Base-by-base conservation (phyloP, 176 grass and related monocot genomes). In the Bolboschoenus planiculmis region DNA sequence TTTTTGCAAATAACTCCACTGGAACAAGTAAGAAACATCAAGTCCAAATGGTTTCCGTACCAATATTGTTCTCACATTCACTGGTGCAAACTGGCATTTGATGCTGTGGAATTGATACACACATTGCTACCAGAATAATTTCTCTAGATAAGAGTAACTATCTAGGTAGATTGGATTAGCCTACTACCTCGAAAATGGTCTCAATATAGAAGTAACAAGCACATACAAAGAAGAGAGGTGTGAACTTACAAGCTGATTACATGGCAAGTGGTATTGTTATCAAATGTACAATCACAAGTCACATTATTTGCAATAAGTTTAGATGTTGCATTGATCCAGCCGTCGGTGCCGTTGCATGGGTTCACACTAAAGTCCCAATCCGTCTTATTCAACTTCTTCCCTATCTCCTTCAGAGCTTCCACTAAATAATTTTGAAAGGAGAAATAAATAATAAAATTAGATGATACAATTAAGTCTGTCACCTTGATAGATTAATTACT, bases 311-410 rank as follows among this genome's bases (percentile, higher is more conserved):
- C 10, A 58, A 75, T n/a, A 10, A 75, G 46, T 76, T 11, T 31
- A 2, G 13, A 24, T 7, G 90, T 64, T 13, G 5, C 68, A 31
- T 90, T 86, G 66, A 24, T 26, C 92, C 92, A 91, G 20, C 72
- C 83, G 86, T 67, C 84, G 70, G 85, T 82, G 10, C 68, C 55
- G 59, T 66, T 56, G 81, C 92, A 90, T 46, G 92, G 92, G 90
- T 92, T 67, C 55, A 94, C 81, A 77, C 59, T 94, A 81, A 94
- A 94, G 78, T 94, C 85, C 90, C 86, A 94, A 81, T 92, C 87
- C n/a, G 33, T 81, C 55, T 92, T 94, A 50, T 90, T 90, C 71
- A 94, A 81, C 68, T 88, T 94, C 47, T 0, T 63, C 39, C 85
- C 92, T 86, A 94, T 92, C 51, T 39, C 85, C 80, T 79, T 91